Conservation (phyloP, 352 stramenopile species). For the Phytopythium sindhum region DNA sequence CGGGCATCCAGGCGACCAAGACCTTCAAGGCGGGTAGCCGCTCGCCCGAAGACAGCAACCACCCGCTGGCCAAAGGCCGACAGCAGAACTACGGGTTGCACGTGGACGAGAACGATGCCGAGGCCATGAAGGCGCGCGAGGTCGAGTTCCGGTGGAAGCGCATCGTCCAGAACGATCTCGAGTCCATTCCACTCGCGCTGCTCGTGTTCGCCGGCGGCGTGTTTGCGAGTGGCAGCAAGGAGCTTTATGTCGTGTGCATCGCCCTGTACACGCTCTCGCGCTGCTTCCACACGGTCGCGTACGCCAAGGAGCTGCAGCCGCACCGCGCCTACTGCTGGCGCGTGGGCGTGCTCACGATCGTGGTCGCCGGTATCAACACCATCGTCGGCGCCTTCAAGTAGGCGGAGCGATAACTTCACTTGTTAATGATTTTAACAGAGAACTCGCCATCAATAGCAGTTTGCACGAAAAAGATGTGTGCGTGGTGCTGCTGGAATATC, state of each 20-base stretch:
- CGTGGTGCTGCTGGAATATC: not conserved
- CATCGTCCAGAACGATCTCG: slow-evolving; percentile 47
- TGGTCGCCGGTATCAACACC: slow-evolving; percentile 32
- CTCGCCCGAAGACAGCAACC: slow-evolving; percentile 31
- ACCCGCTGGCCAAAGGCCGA: slow-evolving; percentile 27
- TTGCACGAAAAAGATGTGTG: not conserved
- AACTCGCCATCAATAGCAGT: not conserved
- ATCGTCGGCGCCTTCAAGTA: slow-evolving; percentile 32
- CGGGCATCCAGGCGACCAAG: slow-evolving; percentile 32
- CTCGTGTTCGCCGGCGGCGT: slow-evolving; percentile 26
- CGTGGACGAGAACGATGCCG: slow-evolving; percentile 15
- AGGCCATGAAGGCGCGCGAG: slow-evolving; percentile 23
- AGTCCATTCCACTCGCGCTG: slow-evolving; percentile 40
- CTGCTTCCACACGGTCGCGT: slow-evolving; percentile 45
- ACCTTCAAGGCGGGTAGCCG: slow-evolving; percentile 34
- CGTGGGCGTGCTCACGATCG: slow-evolving; percentile 37
- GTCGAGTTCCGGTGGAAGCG: slow-evolving; percentile 42
- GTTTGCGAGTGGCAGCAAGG: slow-evolving; percentile 28
- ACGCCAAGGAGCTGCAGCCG: slow-evolving; percentile 49
- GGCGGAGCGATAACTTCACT: not conserved
- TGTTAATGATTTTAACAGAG: not conserved
- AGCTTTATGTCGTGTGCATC: slow-evolving; percentile 18
- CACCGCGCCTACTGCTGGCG: slow-evolving; percentile 48
- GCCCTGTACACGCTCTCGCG: slow-evolving; percentile 36
- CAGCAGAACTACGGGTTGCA: slow-evolving; percentile 35